phyloP scores from a whole-genome alignment of 1,284 basidiomycete genomes.

The Irpex sp. region DNA sequence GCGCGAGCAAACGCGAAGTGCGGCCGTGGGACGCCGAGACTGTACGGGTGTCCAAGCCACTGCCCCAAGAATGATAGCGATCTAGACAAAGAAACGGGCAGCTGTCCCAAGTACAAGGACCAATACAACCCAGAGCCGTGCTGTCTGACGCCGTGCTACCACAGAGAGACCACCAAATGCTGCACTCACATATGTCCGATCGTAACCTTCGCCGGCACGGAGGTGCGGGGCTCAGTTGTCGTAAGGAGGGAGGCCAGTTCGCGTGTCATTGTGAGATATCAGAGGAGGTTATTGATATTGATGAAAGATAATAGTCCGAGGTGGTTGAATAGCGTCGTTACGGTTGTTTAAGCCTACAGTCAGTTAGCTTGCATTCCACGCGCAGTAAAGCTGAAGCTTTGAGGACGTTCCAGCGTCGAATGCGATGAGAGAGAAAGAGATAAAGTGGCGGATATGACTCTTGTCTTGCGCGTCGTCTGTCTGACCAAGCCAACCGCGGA shows the following conservation, averaged over 20 bases:
- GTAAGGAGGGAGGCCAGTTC: constrained; percentile 21
- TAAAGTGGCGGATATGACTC: not conserved
- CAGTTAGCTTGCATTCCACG: not conserved
- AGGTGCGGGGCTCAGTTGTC: constrained; percentile 18
- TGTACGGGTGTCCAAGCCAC: not conserved
- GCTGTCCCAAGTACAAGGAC: no score
- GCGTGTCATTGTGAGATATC: constrained; percentile 20
- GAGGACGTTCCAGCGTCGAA: not conserved
- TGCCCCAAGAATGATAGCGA: not conserved
- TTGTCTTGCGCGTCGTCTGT: not conserved
- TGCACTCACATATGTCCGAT: constrained; percentile 70
- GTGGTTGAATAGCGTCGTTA: not conserved
- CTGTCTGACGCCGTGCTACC: no score
- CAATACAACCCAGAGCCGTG: no score
- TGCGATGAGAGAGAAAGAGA: not conserved
- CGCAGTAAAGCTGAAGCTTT: not conserved
- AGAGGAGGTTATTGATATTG: not conserved
- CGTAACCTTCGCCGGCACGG: constrained; percentile 43
- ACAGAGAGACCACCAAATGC: not conserved
- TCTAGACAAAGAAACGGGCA: not conserved
- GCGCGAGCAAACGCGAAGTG: not conserved
- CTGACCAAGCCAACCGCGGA: not conserved
- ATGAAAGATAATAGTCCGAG: not conserved
- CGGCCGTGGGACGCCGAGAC: not conserved
- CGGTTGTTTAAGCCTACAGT: not conserved